Evolutionary conservation across 495 filamentous ascomycete genomes (phyloP).

Genomic region (Polyplosphaeria fusca): DNA sequence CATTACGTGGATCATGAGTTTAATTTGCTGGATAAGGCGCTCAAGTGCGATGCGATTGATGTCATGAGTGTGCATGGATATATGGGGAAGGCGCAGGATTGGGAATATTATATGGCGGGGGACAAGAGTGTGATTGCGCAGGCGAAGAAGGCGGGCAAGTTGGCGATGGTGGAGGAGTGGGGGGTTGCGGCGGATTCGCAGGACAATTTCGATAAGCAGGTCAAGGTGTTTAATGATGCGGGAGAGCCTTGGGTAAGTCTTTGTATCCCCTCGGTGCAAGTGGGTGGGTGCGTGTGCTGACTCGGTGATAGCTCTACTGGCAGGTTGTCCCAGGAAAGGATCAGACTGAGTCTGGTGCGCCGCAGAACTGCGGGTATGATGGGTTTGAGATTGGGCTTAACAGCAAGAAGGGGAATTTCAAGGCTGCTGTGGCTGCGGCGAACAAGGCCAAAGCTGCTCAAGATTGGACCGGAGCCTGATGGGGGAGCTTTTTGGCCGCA

Average conservation of each 20-base stretch:
- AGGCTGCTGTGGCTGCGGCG: constrained; percentile 3
- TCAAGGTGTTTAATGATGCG: constrained; percentile 13
- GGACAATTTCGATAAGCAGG: constrained; percentile 21
- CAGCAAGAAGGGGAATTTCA: constrained; percentile 15
- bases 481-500: no score
- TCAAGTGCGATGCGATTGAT: constrained; percentile 28
- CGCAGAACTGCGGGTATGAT: constrained; percentile 13
- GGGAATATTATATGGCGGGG: constrained; percentile 11
- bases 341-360: constrained; percentile 4
- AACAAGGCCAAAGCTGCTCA: constrained; percentile 6
- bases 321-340: constrained; percentile 19
- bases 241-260: constrained; percentile 20
- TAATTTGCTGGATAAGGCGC: constrained; percentile 22
- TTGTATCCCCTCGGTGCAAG: not conserved
- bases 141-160: constrained; percentile 8
- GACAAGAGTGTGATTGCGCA: constrained; percentile 2
- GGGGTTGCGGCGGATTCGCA: constrained; percentile 8
- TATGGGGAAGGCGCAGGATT: constrained; percentile 8
- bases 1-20: constrained; percentile 19
- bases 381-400: constrained; percentile 18
- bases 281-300: not conserved
- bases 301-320: constrained; percentile 16
- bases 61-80: constrained; percentile 30
- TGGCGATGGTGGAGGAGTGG: constrained; percentile 23
- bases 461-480: constrained; percentile 11